A percentile compares a stretch with the other conserved stretches of the same genome.
Evolutionary conservation across 371 early-diverging fungal genomes (phyloP).

Genomic region (Modicella reniformis): DNA sequence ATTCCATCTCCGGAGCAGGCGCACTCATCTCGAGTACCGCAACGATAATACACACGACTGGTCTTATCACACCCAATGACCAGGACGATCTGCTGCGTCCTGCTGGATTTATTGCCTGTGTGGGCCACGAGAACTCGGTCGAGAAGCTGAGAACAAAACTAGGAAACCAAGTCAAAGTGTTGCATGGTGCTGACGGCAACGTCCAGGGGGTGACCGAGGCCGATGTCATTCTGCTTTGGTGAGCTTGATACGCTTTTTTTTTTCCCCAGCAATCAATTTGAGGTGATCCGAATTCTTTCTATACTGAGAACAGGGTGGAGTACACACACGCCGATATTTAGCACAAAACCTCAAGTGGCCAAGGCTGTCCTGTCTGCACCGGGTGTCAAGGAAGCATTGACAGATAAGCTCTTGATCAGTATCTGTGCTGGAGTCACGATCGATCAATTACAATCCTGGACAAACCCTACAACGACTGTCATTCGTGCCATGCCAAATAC

Average conservation of each 20-base stretch:
- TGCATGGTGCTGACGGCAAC: slow-evolving; percentile 49
- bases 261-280: not conserved
- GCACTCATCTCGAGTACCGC: slow-evolving; percentile 5
- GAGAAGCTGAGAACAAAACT: slow-evolving; percentile 34
- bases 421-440: slow-evolving; percentile 63
- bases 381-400: slow-evolving; percentile 55
- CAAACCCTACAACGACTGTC: slow-evolving; percentile 55
- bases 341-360: slow-evolving; percentile 61
- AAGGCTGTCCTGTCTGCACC: slow-evolving; percentile 55
- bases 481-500: slow-evolving; percentile 69
- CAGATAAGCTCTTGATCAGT: slow-evolving; percentile 57
- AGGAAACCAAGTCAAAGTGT: slow-evolving; percentile 37
- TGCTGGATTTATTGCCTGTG: slow-evolving; percentile 57
- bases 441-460: slow-evolving; percentile 58
- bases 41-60: not conserved
- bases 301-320: not conserved
- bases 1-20: slow-evolving; percentile 25
- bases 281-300: too few species aligned
- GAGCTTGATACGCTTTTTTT: not conserved
- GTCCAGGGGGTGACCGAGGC: slow-evolving; percentile 53
- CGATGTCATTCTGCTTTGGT: slow-evolving; percentile 60
- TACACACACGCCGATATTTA: not conserved
- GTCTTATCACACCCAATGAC: not conserved
- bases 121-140: slow-evolving; percentile 55
- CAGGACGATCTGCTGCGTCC: slow-evolving; percentile 40